Evolutionary conservation across 176 grass and related monocot species (phyloP), one percentile per base, ranked within the genome.

Genomic region (Rhynchospora breviuscula): DNA sequence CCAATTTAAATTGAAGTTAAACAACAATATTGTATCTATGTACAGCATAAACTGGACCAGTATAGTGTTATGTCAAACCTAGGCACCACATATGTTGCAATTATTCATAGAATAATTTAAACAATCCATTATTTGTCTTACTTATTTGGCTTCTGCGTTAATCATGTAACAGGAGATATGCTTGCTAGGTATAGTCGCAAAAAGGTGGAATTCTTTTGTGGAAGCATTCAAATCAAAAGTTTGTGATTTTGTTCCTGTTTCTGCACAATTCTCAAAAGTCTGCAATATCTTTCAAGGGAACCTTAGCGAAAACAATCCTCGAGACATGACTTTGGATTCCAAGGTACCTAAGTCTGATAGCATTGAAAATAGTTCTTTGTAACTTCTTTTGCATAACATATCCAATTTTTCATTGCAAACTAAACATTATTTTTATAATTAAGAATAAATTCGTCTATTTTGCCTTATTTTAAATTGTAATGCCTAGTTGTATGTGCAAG

Each of bases 171-270:
- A 97, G 95, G 95, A 97, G 70, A 86, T 97, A 81, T 92, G 83
- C 59, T 88, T 94, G 26, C 78, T 97, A 69, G 89, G 95, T 67
- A 88, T 91, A 63, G 60, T 93, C 81, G 60, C 70, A 73, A 83
- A 83, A 74, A 77, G 78, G 88, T 97, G 92, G 94, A 87, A 83
- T 72, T 8, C 48, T 80, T 75, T 97, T 64, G 89, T 92, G 76
- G 87, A 91, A 86, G 23, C 83, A 56, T 88, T 90, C 8, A 74
- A 87, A 18, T 88, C 85, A 23, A 81, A 87, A 53, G 23, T 19
- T 80, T 98, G 90, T 89, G 88, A 84, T 93, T 91, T 63, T 61
- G 12, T 88, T 93, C 87, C 92, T 81, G 84, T 91, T 73, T 93
- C 92, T 74, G 90, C 94, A 79, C 84, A 94, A 66, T 94, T 91